Conservation (phyloP, 495 filamentous ascomycete species). For the Aspergillus nanangensis region DNA sequence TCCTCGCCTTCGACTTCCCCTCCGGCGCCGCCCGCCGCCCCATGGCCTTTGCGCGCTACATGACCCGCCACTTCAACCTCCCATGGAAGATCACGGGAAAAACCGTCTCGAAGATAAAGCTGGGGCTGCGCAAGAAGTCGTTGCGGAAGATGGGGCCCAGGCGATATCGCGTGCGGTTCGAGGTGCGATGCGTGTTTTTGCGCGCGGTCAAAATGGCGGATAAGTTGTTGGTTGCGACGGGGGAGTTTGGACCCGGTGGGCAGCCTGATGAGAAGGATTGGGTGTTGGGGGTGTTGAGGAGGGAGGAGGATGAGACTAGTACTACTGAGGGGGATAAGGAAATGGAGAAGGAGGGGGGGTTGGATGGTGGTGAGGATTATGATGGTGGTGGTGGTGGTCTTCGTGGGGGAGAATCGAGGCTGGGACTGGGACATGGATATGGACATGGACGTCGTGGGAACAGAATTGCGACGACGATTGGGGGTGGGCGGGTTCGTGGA, state of each 20-base stretch:
- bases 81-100: constrained; percentile 6
- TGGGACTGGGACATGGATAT: too few species aligned
- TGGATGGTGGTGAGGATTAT: background rate
- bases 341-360: background rate
- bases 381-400: background rate
- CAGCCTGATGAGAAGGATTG: constrained; percentile 3
- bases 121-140: background rate
- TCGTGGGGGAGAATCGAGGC: too few species aligned
- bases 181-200: constrained; percentile 7
- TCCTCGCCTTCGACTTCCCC: constrained; percentile 13
- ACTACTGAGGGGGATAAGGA: background rate
- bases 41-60: constrained; percentile 6
- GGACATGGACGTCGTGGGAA: too few species aligned
- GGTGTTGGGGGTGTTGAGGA: too few species aligned
- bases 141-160: constrained; percentile 4
- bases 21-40: constrained; percentile 3
- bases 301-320: constrained; percentile 1
- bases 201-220: constrained; percentile 6
- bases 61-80: constrained; percentile 4
- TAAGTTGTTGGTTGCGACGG: constrained; percentile 11
- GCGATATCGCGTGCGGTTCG: constrained; percentile 5
- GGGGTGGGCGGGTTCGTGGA: too few species aligned
- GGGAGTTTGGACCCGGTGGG: constrained; percentile 2
- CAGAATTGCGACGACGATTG: too few species aligned
- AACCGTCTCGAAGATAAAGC: background rate